Conservation (phyloP, 31 red algal species). For the Endocladia muricata region DNA sequence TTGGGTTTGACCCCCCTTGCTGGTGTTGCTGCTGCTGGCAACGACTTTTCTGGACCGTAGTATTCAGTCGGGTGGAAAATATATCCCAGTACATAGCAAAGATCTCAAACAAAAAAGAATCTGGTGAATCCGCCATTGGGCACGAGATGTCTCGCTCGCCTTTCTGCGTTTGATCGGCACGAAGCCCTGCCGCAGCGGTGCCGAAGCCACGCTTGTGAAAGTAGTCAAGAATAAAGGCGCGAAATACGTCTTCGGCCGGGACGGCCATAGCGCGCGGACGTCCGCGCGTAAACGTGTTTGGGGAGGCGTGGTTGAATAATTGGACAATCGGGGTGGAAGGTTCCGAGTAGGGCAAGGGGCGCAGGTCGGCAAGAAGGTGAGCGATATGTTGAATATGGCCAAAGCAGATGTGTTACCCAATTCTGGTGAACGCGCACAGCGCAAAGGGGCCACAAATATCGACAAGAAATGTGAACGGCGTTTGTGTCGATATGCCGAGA, state of each 20-base stretch:
- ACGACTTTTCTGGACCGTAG: not conserved
- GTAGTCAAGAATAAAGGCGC: constrained; percentile 54
- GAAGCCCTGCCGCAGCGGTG: constrained; percentile 34
- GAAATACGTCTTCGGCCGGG: constrained; percentile 26
- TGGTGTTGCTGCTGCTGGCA: constrained; percentile 8
- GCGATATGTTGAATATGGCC: not conserved
- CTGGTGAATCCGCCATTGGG: constrained; percentile 16
- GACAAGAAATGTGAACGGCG: too few species aligned
- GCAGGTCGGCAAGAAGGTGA: not conserved
- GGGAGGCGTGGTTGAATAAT: not conserved
- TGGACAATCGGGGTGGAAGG: not conserved
- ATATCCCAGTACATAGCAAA: constrained; percentile 56
- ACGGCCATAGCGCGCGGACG: constrained; percentile 19
- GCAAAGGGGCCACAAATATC: too few species aligned
- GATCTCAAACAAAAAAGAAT: constrained; percentile 24
- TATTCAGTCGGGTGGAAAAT: constrained; percentile 22
- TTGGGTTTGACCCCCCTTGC: not conserved
- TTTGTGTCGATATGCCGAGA: too few species aligned
- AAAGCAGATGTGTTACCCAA: not conserved
- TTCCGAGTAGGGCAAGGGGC: not conserved
- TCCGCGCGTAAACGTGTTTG: not conserved
- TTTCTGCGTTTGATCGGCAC: constrained; percentile 38
- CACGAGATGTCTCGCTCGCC: constrained; percentile 27
- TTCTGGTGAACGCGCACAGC: not conserved
- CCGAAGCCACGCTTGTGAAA: constrained; percentile 48